Evolutionary conservation across 495 filamentous ascomycete species (phyloP), one percentile per base, ranked within the genome.

Genomic region (Penicillium simplicissimum): DNA sequence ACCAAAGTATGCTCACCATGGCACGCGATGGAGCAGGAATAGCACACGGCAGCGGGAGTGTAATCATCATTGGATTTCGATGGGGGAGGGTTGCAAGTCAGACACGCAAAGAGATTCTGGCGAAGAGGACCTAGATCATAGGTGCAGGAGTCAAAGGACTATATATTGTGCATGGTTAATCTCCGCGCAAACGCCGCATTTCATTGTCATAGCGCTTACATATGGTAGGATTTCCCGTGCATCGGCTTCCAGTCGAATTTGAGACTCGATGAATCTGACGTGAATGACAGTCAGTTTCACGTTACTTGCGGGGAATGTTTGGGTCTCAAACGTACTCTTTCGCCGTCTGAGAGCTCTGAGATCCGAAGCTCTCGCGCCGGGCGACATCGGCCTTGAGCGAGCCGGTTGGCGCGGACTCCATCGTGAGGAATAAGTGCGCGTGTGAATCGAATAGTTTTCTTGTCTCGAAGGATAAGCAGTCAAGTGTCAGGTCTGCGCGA

Each of bases 1-100:
- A 97, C 96, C 23, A 99, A 82, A 4, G 85, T 89, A 68, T 98
- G 96, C 70, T 97, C 93, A 55, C 95, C 93, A 66, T 99, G 95
- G 72, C 95, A 99, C 64, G 92, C 87, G 37, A 99, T 95, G 17
- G 92, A 96, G 80, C 95, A 99, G 23, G 92, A 89, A 68, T 98
- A 98, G 79, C 95, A 98, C 59, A 98, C 87, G 21, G 87, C 95
- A 8, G 93, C 95, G 4, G 90, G 81, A 14, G 79, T 85, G 74
- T 88, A 92, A n/a, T 83, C 65, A 8, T 86, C 84, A 54, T 84
- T 79, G 5, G 82, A 66, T 42, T 85, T 80, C 5, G 77, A 56
- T 11, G 90, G 87, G 19, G 91, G 87, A 34, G 95, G 92, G 63
- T 92, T 94, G 81, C 95, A 98, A 48, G 95, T 97, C 38, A 96